These are phyloP conservation scores for Pyracantha coccinea DNA, from an alignment of 331 rosid genomes.

Conservation along the genomic window DNA sequence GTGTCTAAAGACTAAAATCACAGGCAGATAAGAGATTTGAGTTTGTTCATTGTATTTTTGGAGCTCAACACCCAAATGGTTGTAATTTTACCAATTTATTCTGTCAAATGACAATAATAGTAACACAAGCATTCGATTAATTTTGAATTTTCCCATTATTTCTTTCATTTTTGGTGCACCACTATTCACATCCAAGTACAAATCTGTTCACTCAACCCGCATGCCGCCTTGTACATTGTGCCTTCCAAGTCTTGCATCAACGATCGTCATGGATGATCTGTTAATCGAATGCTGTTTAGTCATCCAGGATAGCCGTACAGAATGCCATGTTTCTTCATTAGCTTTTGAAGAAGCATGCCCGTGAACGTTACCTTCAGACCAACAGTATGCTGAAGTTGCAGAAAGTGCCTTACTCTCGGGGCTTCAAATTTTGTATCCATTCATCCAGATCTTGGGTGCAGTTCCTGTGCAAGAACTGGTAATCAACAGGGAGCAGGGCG, in stretches of 20 bases:
- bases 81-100: neutral
- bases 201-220: neutral
- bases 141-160: no score
- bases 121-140: neutral
- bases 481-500: neutral
- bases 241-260: neutral
- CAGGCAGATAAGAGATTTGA: neutral
- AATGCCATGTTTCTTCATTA: neutral
- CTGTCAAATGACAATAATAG: neutral
- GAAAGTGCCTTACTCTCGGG: neutral
- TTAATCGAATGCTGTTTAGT: neutral
- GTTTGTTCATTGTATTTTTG: neutral
- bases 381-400: neutral
- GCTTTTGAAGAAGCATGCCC: neutral
- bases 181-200: neutral
- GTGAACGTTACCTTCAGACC: neutral
- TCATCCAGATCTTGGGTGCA: neutral
- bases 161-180: neutral
- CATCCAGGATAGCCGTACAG: neutral
- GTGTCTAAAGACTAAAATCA: neutral
- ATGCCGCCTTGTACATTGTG: neutral
- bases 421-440: neutral
- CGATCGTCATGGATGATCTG: neutral
- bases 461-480: neutral
- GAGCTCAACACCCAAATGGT: neutral